phyloP scores from a whole-genome alignment of 2,329 filamentous ascomycete species.

The Aspergillus uvarum region DNA sequence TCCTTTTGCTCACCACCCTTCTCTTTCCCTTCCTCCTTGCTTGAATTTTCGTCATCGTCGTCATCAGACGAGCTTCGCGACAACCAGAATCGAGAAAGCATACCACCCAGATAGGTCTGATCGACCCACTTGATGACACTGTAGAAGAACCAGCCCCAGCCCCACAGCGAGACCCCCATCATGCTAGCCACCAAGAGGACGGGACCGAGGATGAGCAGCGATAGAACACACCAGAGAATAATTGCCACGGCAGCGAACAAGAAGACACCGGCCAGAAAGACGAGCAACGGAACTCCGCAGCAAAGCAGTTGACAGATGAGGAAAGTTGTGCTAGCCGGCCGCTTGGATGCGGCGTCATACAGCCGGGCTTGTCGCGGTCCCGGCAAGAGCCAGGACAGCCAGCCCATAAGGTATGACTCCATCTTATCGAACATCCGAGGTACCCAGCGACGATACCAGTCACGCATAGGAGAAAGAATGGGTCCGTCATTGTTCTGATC shows the following conservation, averaged over 20 bases:
- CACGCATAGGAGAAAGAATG: slow-evolving; percentile 16
- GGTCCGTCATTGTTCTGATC: slow-evolving; percentile 17
- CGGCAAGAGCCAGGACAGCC: slow-evolving; percentile 28
- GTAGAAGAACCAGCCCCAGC: slow-evolving; percentile 18
- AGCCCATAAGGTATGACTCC: slow-evolving; percentile 24
- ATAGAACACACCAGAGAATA: slow-evolving; percentile 32
- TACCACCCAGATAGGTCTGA: slow-evolving; percentile 11
- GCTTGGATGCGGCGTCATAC: slow-evolving; percentile 30
- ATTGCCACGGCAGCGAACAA: slow-evolving; percentile 34
- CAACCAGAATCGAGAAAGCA: slow-evolving; percentile 13
- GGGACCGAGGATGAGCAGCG: slow-evolving; percentile 32
- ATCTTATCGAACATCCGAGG: slow-evolving; percentile 29
- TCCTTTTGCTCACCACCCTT: background rate
- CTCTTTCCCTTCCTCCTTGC: background rate
- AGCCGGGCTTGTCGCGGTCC: slow-evolving; percentile 27
- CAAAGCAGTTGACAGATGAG: slow-evolving; percentile 35
- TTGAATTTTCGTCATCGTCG: background rate
- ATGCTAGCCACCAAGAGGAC: slow-evolving; percentile 21
- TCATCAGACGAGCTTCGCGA: background rate
- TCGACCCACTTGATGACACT: slow-evolving; percentile 15
- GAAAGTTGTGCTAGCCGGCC: slow-evolving; percentile 34
- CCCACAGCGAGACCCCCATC: slow-evolving; percentile 15
- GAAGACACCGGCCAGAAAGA: slow-evolving; percentile 35
- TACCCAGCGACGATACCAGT: slow-evolving; percentile 22
- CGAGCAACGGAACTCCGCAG: slow-evolving; percentile 35